These are phyloP conservation scores for Boletus vermiculosoides DNA, from an alignment of 768 basidiomycete genomes.

Conservation along the genomic window DNA sequence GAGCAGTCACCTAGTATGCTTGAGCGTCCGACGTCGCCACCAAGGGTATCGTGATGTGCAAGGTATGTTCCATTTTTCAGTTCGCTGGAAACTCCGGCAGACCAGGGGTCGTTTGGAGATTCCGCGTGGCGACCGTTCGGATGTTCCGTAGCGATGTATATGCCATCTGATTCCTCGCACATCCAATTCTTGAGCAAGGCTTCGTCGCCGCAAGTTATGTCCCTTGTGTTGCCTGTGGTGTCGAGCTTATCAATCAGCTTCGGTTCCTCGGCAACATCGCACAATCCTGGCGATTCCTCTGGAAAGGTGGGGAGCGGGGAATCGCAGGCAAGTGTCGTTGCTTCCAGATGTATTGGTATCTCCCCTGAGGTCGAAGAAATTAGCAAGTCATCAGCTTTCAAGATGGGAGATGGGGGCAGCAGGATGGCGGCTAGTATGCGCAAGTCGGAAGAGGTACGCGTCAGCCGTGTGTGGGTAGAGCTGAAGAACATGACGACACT, in stretches of 20 bases:
- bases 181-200: slow-evolving; percentile 1
- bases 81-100: background rate
- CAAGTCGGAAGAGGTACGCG: slow-evolving; percentile 43
- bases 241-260: background rate
- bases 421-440: slow-evolving; percentile 36
- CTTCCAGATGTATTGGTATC: slow-evolving; percentile 51
- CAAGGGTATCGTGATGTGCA: background rate
- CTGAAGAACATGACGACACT: slow-evolving; percentile 13
- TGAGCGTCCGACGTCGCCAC: background rate
- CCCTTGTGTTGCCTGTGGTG: background rate
- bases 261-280: slow-evolving; percentile 6
- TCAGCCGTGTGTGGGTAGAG: slow-evolving; percentile 28
- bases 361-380: slow-evolving; percentile 44
- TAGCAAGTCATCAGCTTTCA: slow-evolving; percentile 38
- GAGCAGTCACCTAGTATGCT: background rate
- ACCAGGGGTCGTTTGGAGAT: background rate
- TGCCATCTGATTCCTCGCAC: slow-evolving; percentile 3
- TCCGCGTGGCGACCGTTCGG: background rate
- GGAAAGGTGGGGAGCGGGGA: background rate
- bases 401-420: slow-evolving; percentile 46
- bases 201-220: background rate
- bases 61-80: background rate
- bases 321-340: slow-evolving; percentile 3
- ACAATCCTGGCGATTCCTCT: background rate
- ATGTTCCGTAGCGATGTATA: background rate